Conservation (phyloP, 441 rosid genomes). For the Melastoma candidum region DNA sequence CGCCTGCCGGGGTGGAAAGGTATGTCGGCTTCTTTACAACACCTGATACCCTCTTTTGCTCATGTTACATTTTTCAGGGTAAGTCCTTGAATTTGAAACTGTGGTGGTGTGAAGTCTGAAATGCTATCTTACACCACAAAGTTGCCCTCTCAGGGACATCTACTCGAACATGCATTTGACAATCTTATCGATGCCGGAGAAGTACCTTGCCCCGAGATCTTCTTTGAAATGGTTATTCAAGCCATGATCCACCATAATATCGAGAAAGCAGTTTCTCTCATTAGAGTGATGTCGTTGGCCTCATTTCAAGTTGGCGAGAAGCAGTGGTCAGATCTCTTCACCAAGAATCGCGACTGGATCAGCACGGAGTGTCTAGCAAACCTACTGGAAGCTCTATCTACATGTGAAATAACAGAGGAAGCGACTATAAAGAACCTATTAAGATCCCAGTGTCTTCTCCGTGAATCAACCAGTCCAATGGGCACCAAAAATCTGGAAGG, state of each 20-base stretch:
- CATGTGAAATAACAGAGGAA: slow-evolving; percentile 41
- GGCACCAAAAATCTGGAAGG: too few relatives aligned
- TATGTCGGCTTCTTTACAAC: slow-evolving; percentile 14
- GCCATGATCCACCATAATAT: slow-evolving; percentile 44
- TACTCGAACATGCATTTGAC: slow-evolving; percentile 83
- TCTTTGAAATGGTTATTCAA: slow-evolving; percentile 62
- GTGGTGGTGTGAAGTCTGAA: too few relatives aligned
- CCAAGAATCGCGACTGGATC: slow-evolving; percentile 32
- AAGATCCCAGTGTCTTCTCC: slow-evolving; percentile 36
- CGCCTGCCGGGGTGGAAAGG: slow-evolving; percentile 90
- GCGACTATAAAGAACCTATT: slow-evolving; percentile 52
- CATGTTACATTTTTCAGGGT: too few relatives aligned
- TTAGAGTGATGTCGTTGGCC: slow-evolving; percentile 50
- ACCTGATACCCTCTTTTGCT: too few relatives aligned
- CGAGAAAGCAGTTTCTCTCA: slow-evolving; percentile 47
- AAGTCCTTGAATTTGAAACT: too few relatives aligned
- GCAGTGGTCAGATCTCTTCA: slow-evolving; percentile 56
- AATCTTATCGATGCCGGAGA: slow-evolving; percentile 68
- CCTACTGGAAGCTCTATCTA: slow-evolving; percentile 35
- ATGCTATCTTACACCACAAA: too few relatives aligned
- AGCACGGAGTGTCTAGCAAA: slow-evolving; percentile 28
- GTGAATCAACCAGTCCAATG: slow-evolving; percentile 6
- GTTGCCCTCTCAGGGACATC: slow-evolving; percentile 41
- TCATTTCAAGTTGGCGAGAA: slow-evolving; percentile 66
- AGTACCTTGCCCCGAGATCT: slow-evolving; percentile 49